Base-by-base conservation (phyloP, 2,329 filamentous ascomycete genomes). In the Shiraia sp. region DNA sequence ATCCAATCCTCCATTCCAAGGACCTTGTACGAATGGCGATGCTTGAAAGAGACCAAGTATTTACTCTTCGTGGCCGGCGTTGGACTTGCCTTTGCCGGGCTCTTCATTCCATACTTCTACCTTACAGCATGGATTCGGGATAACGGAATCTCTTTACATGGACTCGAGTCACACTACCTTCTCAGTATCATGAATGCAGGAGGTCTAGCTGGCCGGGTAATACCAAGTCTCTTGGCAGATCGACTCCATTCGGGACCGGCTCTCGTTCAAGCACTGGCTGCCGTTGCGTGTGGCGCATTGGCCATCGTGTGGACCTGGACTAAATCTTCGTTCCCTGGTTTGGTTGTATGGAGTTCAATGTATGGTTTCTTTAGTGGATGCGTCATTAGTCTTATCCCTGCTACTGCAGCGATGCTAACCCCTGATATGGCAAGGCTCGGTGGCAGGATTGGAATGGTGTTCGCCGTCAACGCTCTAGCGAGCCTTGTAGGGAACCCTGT, bases 221-320 rank as follows among this genome's bases (percentile, higher is more conserved):
- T 80, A 2, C 73, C 76, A 0, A 77, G 76, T 15, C 72, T 72
- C 38, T 42, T 82, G 6, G 79, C 79, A 2, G 78, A 82, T 59
- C 71, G 66, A 9, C 64, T 47, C 17, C 13, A 37, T 54, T 77
- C 7, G 78, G 80, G 2, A 70, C 71, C 79, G 15, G 71, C 79
- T 10, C 71, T 78, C 0, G 72, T 74, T 25, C 70, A 69, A 2
- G 50, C 72, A 5, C 40, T 72, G 4, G 66, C 77, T 7, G 73
- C 72, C 3, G 57, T 76, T 25, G 64, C 54, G 63, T 79, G 36
- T 78, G 75, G 48, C 69, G 70, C 37, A 2, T 30, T 85, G 79
- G 81, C 47, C 31, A 41, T 36, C n/a, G n/a, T n/a, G n/a, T n/a
- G n/a, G n/a, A n/a, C n/a, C n/a, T n/a, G n/a, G n/a, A n/a, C n/a